Evolutionary conservation across 192 early-diverging fungal genomes (phyloP).

Genomic region (Coemansia sp.): DNA sequence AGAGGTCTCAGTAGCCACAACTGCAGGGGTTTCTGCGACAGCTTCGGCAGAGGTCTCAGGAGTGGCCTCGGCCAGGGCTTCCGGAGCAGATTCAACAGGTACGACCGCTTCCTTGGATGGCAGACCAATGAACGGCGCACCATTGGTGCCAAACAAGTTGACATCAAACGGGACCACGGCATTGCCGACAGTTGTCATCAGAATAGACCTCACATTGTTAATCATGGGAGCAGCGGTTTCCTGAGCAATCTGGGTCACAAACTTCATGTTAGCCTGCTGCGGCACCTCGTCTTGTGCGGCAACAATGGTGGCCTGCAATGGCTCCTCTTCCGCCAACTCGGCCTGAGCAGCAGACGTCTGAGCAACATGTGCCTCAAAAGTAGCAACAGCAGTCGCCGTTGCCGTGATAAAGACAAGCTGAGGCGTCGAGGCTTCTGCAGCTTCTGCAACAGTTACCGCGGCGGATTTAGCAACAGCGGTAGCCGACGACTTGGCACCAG

Average conservation of each 20-base stretch:
- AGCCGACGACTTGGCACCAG: neutral
- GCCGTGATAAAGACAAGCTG: conserved; percentile 1
- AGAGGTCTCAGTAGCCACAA: neutral
- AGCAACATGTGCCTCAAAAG: conserved; percentile 4
- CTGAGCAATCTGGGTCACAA: neutral
- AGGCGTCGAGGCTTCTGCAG: neutral
- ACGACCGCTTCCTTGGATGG: neutral
- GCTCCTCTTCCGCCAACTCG: neutral
- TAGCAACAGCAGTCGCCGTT: conserved; percentile 3
- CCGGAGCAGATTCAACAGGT: neutral
- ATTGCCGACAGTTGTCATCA: conserved; percentile 43
- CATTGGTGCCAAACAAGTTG: conserved; percentile 37
- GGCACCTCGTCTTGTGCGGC: conserved; percentile 26
- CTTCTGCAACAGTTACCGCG: neutral
- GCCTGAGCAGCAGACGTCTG: neutral
- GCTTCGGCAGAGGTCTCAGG: neutral
- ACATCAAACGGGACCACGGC: conserved; percentile 43
- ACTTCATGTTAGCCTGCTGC: conserved; percentile 8
- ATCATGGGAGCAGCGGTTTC: conserved; percentile 3
- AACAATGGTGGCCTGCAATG: conserved; percentile 25
- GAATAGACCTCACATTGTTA: conserved; percentile 13
- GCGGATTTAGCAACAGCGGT: neutral
- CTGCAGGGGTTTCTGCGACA: neutral
- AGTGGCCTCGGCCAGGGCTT: neutral
- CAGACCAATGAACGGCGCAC: conserved; percentile 1